Percentiles rank a stretch among this genome's conserved stretches.
Conservation (phyloP, 129 eudicot species). For the carrot (Daucus carota) region DNA sequence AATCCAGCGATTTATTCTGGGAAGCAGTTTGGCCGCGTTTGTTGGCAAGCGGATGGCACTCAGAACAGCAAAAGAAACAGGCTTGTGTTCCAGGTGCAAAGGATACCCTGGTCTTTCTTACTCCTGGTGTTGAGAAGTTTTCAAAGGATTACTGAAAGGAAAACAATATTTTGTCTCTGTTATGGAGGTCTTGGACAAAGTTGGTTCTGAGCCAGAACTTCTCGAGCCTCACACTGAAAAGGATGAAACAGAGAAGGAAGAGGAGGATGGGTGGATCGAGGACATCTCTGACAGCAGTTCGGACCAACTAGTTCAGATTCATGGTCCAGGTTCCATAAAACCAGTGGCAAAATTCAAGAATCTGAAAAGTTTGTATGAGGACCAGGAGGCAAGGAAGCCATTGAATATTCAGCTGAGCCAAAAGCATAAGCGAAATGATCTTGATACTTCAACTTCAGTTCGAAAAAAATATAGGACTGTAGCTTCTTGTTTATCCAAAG, state of each 20-base stretch:
- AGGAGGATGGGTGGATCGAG: conserved; percentile 9
- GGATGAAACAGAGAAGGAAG: conserved; percentile 14
- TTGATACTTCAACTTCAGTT: conserved; percentile 17
- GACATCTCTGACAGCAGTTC: conserved; percentile 14
- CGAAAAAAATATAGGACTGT: conserved; percentile 34
- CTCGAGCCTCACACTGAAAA: conserved; percentile 41
- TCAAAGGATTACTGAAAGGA: conserved; percentile 11
- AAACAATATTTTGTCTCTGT: conserved; percentile 56
- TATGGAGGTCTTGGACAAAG: conserved; percentile 27
- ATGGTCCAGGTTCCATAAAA: conserved; percentile 15
- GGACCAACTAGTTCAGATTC: not conserved
- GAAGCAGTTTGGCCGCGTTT: too few relatives aligned
- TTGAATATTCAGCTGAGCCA: conserved; percentile 18
- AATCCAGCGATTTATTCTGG: conserved; percentile 49
- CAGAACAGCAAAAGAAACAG: too few relatives aligned
- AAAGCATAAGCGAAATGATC: conserved; percentile 22
- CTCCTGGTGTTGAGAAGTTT: conserved; percentile 47
- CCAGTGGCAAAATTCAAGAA: not conserved
- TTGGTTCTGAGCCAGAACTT: conserved; percentile 44
- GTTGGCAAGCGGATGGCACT: too few relatives aligned
- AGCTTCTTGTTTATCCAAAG: conserved; percentile 36
- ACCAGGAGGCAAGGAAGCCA: conserved; percentile 20
- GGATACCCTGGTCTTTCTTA: conserved; percentile 37
- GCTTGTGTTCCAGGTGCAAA: conserved; percentile 30
- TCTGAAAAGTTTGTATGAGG: not conserved